A percentile compares a stretch with the other conserved stretches of the same genome.
These are phyloP conservation scores for Phytopythium cucurbitacearum DNA, from an alignment of 352 stramenopile species.

Conservation along the genomic window DNA sequence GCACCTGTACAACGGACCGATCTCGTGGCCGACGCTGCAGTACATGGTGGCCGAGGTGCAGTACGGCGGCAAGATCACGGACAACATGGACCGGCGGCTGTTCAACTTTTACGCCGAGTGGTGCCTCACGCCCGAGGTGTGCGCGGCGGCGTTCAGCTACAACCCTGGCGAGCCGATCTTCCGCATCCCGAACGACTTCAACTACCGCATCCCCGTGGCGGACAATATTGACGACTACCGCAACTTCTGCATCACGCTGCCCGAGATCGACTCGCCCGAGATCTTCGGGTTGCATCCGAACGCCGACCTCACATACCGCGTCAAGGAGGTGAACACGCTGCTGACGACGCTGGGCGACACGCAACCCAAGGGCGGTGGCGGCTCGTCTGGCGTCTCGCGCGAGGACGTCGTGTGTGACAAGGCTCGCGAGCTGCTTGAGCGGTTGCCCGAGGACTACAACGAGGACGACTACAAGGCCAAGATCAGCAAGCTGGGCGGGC, in stretches of 20 bases:
- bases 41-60: slow-evolving; percentile 99
- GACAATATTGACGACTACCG: slow-evolving; percentile 94
- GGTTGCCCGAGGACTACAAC: slow-evolving; percentile 95
- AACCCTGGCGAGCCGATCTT: slow-evolving; percentile 94
- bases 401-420: slow-evolving; percentile 97
- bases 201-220: slow-evolving; percentile 92
- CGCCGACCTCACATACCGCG: slow-evolving; percentile 96
- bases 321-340: slow-evolving; percentile 95
- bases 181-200: slow-evolving; percentile 96
- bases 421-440: slow-evolving; percentile 91
- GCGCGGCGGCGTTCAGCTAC: slow-evolving; percentile 89
- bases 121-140: slow-evolving; percentile 90
- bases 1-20: slow-evolving; percentile 97
- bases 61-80: slow-evolving; percentile 99
- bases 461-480: slow-evolving; percentile 98
- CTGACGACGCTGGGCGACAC: slow-evolving; percentile 94
- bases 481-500: slow-evolving; percentile 94
- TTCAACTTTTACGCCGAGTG: slow-evolving; percentile 98
- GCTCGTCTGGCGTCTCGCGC: slow-evolving; percentile 82
- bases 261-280: slow-evolving; percentile 97
- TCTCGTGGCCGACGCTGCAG: slow-evolving; percentile 97
- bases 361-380: slow-evolving; percentile 93
- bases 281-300: slow-evolving; percentile 99
- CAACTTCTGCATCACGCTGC: slow-evolving; percentile 93
- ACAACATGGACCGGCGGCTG: slow-evolving; percentile 96